These are phyloP conservation scores for Zygoascus ofunaensis DNA, from an alignment of 805 yeast species.

Conservation along the genomic window DNA sequence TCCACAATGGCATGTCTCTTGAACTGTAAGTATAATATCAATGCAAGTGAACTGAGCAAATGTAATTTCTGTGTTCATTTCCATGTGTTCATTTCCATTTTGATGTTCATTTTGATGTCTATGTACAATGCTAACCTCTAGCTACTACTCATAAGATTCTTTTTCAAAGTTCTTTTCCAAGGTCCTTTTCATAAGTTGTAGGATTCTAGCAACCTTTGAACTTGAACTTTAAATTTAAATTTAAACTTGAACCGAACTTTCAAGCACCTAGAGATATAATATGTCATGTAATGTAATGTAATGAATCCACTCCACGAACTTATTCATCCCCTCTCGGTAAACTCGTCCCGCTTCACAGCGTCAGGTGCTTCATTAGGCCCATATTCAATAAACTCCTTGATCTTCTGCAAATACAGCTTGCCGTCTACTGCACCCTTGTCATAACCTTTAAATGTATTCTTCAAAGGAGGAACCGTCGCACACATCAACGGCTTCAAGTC, in stretches of 20 bases:
- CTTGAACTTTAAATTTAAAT: too few species aligned
- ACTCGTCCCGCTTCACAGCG: conserved; percentile 6
- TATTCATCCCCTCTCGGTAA: conserved; percentile 12
- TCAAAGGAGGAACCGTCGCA: conserved; percentile 59
- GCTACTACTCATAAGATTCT: conserved; percentile 10
- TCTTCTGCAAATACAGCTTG: conserved; percentile 58
- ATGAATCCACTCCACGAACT: not conserved
- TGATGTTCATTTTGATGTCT: too few species aligned
- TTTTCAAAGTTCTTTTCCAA: too few species aligned
- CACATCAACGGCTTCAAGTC: conserved; percentile 69
- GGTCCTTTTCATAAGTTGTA: too few species aligned
- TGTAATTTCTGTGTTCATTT: too few species aligned
- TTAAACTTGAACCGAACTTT: too few species aligned
- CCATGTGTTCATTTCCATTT: too few species aligned
- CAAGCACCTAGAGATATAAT: too few species aligned
- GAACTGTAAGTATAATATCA: conserved; percentile 57
- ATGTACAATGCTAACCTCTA: not conserved
- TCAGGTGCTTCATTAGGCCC: conserved; percentile 40
- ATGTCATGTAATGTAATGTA: too few species aligned
- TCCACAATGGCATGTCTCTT: conserved; percentile 78
- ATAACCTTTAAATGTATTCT: conserved; percentile 62
- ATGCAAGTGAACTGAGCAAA: too few species aligned
- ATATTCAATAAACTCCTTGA: conserved; percentile 63
- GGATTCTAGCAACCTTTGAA: too few species aligned
- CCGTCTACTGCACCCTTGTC: conserved; percentile 65